phyloP scores from a whole-genome alignment of 2,329 filamentous ascomycete species.

The Talaromyces sp. region DNA sequence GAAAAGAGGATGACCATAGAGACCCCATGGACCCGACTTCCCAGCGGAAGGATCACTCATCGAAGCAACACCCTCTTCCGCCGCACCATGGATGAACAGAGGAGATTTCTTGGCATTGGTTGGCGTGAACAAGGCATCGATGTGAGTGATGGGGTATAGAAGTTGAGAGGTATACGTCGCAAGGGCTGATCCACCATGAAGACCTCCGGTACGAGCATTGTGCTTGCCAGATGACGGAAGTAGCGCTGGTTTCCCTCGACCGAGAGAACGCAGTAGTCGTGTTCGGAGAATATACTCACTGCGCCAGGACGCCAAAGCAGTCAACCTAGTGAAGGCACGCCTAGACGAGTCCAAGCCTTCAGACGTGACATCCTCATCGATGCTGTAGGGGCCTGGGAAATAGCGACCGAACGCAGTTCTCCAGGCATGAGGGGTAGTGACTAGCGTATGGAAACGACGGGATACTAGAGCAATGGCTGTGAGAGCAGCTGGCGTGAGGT shows the following conservation, averaged over 20 bases:
- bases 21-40: slow-evolving; percentile 78
- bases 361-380: slow-evolving; percentile 46
- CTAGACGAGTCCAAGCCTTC: slow-evolving; percentile 67
- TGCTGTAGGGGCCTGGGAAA: slow-evolving; percentile 73
- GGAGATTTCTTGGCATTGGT: slow-evolving; percentile 68
- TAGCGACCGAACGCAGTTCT: slow-evolving; percentile 86
- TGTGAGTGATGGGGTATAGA: slow-evolving; percentile 71
- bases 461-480: slow-evolving; percentile 81
- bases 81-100: slow-evolving; percentile 77
- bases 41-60: slow-evolving; percentile 73
- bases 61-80: slow-evolving; percentile 74
- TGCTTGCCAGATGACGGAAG: slow-evolving; percentile 54
- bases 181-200: slow-evolving; percentile 69
- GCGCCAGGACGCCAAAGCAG: slow-evolving; percentile 83
- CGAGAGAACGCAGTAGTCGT: slow-evolving; percentile 75
- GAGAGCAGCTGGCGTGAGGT: slow-evolving; percentile 82
- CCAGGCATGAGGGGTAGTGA: slow-evolving; percentile 92
- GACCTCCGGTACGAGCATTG: slow-evolving; percentile 54
- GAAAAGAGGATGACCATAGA: slow-evolving; percentile 71
- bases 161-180: slow-evolving; percentile 84
- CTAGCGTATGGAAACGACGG: slow-evolving; percentile 78
- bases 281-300: slow-evolving; percentile 93
- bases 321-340: slow-evolving; percentile 79
- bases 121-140: slow-evolving; percentile 74
- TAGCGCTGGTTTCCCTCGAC: slow-evolving; percentile 70